phyloP scores from a whole-genome alignment of 305 asterid genomes.

The Coffea humblotiana region DNA sequence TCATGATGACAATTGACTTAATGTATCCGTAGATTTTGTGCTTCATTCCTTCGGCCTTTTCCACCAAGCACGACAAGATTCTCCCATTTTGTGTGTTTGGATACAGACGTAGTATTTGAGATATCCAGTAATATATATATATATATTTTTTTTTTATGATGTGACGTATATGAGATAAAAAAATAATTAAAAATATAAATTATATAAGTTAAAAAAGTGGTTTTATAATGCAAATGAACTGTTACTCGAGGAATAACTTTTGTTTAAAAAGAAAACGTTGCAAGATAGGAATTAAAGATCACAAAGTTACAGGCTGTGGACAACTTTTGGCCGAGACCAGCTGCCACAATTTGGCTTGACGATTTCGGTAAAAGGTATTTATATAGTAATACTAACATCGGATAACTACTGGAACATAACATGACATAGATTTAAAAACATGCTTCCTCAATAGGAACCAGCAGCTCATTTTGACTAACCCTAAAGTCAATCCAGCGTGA shows the following conservation, averaged over 20 bases:
- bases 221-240: too few species aligned
- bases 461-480: constrained; percentile 7
- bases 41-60: too few species aligned
- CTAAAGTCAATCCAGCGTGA: constrained; percentile 14
- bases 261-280: not conserved
- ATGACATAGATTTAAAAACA: not conserved
- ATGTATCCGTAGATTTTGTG: too few species aligned
- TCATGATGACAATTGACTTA: not conserved
- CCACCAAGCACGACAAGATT: too few species aligned
- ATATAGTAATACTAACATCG: not conserved
- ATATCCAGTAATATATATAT: too few species aligned
- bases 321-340: constrained; percentile 3
- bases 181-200: too few species aligned
- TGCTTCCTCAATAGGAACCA: constrained; percentile 25
- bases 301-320: not conserved
- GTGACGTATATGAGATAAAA: too few species aligned
- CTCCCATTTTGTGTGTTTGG: too few species aligned
- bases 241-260: too few species aligned
- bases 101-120: too few species aligned
- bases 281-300: not conserved
- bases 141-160: too few species aligned
- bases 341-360: not conserved
- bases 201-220: too few species aligned
- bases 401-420: constrained; percentile 1
- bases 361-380: not conserved